Evolutionary conservation across 2,329 filamentous ascomycete genomes (phyloP).

Genomic region (Fusarium miscanthi): DNA sequence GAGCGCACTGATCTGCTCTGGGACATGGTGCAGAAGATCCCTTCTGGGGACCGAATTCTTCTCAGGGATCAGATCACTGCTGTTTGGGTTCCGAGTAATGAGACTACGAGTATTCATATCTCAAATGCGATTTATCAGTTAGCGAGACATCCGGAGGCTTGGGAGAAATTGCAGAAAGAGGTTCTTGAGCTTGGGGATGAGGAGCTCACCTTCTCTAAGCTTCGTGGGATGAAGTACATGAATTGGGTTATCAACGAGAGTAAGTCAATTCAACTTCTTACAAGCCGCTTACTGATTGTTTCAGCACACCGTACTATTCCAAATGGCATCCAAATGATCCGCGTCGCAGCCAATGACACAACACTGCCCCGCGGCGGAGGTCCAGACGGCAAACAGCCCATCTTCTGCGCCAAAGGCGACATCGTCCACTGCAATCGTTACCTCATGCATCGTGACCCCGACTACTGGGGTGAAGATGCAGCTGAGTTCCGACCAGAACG

Average conservation of each 20-base stretch:
- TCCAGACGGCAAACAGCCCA: background rate
- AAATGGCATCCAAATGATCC: background rate
- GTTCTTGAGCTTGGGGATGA: background rate
- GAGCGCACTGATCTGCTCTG: background rate
- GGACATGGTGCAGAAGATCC: background rate
- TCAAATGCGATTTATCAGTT: background rate
- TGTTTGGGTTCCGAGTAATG: slow-evolving; percentile 3
- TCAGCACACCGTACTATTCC: background rate
- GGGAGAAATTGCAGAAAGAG: background rate
- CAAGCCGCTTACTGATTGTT: accelerated
- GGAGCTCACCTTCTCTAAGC: background rate
- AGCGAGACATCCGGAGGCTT: background rate
- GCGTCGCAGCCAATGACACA: background rate
- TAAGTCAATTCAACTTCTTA: accelerated
- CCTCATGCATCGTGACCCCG: background rate
- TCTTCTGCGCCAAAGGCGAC: slow-evolving; percentile 8
- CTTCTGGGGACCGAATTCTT: background rate
- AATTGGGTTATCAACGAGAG: background rate
- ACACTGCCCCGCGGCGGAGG: background rate
- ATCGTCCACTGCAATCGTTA: background rate
- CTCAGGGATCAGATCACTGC: background rate
- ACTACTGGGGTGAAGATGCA: background rate
- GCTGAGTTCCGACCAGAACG: background rate
- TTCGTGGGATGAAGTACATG: background rate
- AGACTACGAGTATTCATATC: slow-evolving; percentile 1